Conservation (phyloP, 176 grass and related monocot species). For the Typha latifolia region DNA sequence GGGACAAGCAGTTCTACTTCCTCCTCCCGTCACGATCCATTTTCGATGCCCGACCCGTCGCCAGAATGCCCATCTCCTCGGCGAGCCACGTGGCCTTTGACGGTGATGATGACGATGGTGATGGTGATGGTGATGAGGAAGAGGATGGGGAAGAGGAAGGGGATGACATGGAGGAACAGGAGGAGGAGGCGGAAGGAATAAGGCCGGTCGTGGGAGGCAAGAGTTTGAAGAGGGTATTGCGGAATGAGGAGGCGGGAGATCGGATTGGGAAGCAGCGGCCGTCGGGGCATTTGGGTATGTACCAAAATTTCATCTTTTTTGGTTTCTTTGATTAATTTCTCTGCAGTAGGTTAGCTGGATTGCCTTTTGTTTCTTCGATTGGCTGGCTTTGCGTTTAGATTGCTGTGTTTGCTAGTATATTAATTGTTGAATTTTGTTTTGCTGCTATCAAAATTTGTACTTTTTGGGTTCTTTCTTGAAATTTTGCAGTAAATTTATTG, state of each 20-base stretch:
- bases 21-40: constrained; percentile 78
- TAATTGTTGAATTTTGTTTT: too few relatives aligned
- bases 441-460: too few relatives aligned
- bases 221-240: constrained; percentile 14
- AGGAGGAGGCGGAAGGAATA: constrained; percentile 7
- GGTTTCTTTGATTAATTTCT: not conserved
- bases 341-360: not conserved
- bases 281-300: constrained; percentile 31
- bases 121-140: constrained; percentile 13
- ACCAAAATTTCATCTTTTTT: constrained; percentile 3
- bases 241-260: not conserved
- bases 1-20: constrained; percentile 83
- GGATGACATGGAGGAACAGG: constrained; percentile 27
- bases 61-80: constrained; percentile 3
- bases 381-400: too few relatives aligned
- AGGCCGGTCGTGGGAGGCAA: constrained; percentile 20
- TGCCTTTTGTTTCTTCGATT: not conserved
- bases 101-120: constrained; percentile 8
- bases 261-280: constrained; percentile 9
- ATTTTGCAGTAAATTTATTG: too few relatives aligned
- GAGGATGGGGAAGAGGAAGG: constrained; percentile 14
- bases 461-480: too few relatives aligned
- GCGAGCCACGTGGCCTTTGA: constrained; percentile 1
- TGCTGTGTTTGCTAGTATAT: too few relatives aligned
- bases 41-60: constrained; percentile 27